A percentile compares a stretch with the other conserved stretches of the same genome.
Evolutionary conservation across 2,329 filamentous ascomycete genomes (phyloP).

Genomic region (Fusarium pseudocircinatum): DNA sequence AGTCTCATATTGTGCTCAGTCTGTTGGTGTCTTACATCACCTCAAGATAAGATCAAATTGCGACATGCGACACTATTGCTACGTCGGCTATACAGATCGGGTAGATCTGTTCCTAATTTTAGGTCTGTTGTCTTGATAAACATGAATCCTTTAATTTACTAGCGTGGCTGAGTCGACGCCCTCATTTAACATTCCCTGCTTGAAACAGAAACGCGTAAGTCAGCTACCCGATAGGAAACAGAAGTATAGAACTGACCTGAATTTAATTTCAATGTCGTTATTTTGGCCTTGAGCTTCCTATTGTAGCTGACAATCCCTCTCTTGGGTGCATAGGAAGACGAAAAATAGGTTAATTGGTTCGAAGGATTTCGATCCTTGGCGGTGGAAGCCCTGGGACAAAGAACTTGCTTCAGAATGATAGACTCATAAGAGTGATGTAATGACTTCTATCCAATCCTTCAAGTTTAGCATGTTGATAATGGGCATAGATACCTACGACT

Average conservation of each 20-base stretch:
- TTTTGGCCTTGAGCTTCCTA: background rate
- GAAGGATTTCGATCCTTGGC: background rate
- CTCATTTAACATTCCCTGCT: background rate
- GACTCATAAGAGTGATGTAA: fast-evolving
- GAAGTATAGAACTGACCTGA: background rate
- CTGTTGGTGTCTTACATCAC: background rate
- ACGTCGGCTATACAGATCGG: fast-evolving
- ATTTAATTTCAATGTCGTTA: background rate
- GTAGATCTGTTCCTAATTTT: background rate
- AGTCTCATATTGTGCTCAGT: background rate
- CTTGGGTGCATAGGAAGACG: fast-evolving
- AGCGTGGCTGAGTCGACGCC: background rate
- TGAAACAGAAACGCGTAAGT: background rate
- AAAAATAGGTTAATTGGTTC: no score
- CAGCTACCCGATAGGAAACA: background rate
- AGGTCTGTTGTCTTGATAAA: background rate
- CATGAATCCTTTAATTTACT: background rate
- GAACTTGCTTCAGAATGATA: fast-evolving
- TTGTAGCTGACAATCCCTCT: background rate
- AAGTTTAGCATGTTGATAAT: no score
- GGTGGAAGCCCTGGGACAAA: fast-evolving
- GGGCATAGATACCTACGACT: no score
- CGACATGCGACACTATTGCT: background rate
- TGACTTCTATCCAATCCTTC: fast-evolving
- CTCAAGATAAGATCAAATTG: background rate